phyloP scores from a whole-genome alignment of 805 yeast genomes.

The Barnettozyma populi region DNA sequence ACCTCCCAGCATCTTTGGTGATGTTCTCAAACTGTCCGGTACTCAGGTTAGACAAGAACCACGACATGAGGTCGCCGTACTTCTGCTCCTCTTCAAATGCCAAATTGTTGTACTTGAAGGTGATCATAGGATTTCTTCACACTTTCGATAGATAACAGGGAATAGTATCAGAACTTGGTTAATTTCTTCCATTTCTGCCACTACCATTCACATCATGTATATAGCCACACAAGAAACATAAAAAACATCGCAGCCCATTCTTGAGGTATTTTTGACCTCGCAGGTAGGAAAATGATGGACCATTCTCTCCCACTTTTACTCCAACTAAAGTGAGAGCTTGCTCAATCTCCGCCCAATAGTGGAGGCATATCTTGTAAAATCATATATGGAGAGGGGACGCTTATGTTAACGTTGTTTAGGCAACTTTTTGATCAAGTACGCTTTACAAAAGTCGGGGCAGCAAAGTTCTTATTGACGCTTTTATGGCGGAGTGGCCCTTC shows the following conservation, averaged over 20 bases:
- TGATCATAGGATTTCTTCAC: slow-evolving; percentile 6
- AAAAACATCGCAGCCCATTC: neutral
- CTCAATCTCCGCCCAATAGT: neutral
- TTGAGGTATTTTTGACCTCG: neutral
- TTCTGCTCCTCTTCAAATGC: slow-evolving; percentile 28
- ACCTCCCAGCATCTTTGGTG: slow-evolving; percentile 24
- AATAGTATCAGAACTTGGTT: neutral
- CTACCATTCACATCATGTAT: neutral
- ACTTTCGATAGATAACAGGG: neutral
- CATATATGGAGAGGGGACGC: neutral
- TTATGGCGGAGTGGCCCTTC: neutral
- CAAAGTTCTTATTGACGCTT: neutral
- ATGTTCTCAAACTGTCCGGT: slow-evolving; percentile 33
- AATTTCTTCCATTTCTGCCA: neutral
- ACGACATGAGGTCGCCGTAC: slow-evolving; percentile 31
- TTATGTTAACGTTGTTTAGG: neutral
- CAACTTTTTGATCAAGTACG: neutral
- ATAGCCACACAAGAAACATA: too few relatives aligned
- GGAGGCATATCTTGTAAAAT: neutral
- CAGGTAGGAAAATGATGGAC: neutral
- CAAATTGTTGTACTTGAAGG: slow-evolving; percentile 18
- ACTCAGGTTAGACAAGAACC: slow-evolving; percentile 32
- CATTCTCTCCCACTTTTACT: neutral
- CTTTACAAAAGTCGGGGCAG: neutral
- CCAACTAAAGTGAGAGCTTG: neutral